Evolutionary conservation across 2,329 filamentous ascomycete genomes (phyloP), one percentile per base, ranked within the genome.

Genomic region (Mycosphaerelloides madeirae): DNA sequence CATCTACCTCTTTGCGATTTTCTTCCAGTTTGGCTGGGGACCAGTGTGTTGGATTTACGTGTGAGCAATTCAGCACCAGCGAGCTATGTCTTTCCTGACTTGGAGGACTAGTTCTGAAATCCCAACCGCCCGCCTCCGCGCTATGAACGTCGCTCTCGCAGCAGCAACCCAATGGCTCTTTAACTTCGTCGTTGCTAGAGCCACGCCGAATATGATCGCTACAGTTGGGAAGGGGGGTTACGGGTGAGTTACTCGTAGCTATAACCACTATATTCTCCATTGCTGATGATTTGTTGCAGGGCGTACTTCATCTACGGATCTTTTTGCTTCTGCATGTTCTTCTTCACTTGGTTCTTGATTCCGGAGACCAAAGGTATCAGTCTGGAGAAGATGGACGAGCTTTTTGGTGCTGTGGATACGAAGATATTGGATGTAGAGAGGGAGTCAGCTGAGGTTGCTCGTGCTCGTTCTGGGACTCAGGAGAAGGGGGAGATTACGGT

Each of bases 21-120:
- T 81, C 64, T 86, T 84, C 70, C 79, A 84, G 42, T 68, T 64
- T 36, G 65, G 65, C 12, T 85, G 83, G 83, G 83, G 83, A 0
- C 80, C 80, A 0, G 79, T 79, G 31, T 84, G 80, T 66, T 86
- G 83, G 83, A 84, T 85, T 57, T 80, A 85, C 56, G 77, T 84
- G n/a, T n/a, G 9, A n/a, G n/a, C n/a, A n/a, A n/a, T n/a, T n/a
- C n/a, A n/a, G n/a, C n/a, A n/a, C n/a, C n/a, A n/a, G n/a, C n/a
- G n/a, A n/a, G n/a, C n/a, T n/a, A n/a, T n/a, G n/a, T n/a, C n/a
- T n/a, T n/a, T n/a, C n/a, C n/a, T n/a, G n/a, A n/a, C n/a, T n/a
- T n/a, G n/a, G n/a, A n/a, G n/a, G n/a, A n/a, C n/a, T n/a, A n/a
- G n/a, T 2, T 77, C 77, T 19, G 83, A 86, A 64, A 85, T 86